Evolutionary conservation across 768 basidiomycete genomes (phyloP).

Genomic region (Lactifluus rugatus): DNA sequence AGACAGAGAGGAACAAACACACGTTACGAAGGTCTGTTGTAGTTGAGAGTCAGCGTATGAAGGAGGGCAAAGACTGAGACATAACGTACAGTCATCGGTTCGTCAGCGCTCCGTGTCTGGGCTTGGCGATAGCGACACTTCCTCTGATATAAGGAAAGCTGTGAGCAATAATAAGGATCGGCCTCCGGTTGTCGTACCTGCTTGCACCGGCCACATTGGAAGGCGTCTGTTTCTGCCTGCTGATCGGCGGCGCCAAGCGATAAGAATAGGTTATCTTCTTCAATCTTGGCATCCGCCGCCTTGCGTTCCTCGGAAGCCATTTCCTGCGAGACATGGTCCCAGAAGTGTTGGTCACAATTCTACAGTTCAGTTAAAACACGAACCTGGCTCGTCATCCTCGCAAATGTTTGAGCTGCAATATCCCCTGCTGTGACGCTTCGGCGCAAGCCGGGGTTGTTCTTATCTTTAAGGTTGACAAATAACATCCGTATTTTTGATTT

Average conservation of each 20-base stretch:
- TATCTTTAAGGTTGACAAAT: slow-evolving; percentile 92
- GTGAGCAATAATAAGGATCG: background rate
- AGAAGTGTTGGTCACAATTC: background rate
- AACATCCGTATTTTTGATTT: slow-evolving; percentile 77
- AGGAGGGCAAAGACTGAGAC: background rate
- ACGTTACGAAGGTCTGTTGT: slow-evolving; percentile 80
- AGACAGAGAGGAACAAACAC: slow-evolving; percentile 23
- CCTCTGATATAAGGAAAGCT: slow-evolving; percentile 33
- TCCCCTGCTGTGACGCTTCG: slow-evolving; percentile 82
- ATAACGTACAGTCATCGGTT: slow-evolving; percentile 86
- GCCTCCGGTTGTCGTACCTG: slow-evolving; percentile 43
- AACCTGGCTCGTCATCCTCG: slow-evolving; percentile 75
- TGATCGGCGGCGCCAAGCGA: slow-evolving; percentile 83
- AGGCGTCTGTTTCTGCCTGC: slow-evolving; percentile 93
- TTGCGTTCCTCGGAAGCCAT: slow-evolving; percentile 94
- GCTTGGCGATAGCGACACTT: slow-evolving; percentile 92
- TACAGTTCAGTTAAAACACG: slow-evolving; percentile 19
- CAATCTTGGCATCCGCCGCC: slow-evolving; percentile 71
- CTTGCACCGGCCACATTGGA: slow-evolving; percentile 94
- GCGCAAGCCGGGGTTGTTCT: slow-evolving; percentile 79
- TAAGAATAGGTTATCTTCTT: slow-evolving; percentile 81
- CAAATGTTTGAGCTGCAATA: slow-evolving; percentile 56
- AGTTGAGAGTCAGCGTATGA: background rate
- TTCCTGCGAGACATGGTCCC: slow-evolving; percentile 42
- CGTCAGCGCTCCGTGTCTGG: slow-evolving; percentile 95